Percentiles rank a stretch among this genome's conserved stretches.
Evolutionary conservation across 2,329 filamentous ascomycete genomes (phyloP).

Genomic region (Rhinocladiella mackenziei): DNA sequence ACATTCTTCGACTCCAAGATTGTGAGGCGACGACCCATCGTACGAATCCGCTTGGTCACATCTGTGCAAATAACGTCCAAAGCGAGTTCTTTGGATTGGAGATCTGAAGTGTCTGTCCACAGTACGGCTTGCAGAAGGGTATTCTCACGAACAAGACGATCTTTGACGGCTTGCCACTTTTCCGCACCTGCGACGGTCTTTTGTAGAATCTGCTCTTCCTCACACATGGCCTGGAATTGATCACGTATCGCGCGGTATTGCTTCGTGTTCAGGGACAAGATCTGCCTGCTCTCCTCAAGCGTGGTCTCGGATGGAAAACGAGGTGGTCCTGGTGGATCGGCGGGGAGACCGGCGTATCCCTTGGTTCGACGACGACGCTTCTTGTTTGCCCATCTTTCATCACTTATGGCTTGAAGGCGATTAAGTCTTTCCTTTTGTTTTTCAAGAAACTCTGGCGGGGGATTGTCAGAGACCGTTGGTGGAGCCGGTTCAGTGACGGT

Average conservation of each 20-base stretch:
- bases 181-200: slow-evolving; percentile 72
- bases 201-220: slow-evolving; percentile 63
- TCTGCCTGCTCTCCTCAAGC: slow-evolving; percentile 70
- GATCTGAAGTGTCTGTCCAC: slow-evolving; percentile 54
- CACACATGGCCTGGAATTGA: slow-evolving; percentile 67
- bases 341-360: slow-evolving; percentile 63
- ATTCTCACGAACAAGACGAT: slow-evolving; percentile 61
- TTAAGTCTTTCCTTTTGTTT: slow-evolving; percentile 54
- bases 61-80: slow-evolving; percentile 77
- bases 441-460: slow-evolving; percentile 47
- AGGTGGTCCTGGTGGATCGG: slow-evolving; percentile 64
- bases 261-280: slow-evolving; percentile 59
- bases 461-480: slow-evolving; percentile 11
- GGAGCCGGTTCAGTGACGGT: slow-evolving; percentile 3
- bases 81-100: slow-evolving; percentile 62
- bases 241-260: slow-evolving; percentile 63
- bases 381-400: slow-evolving; percentile 58
- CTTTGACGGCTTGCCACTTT: slow-evolving; percentile 68
- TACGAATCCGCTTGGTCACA: slow-evolving; percentile 74
- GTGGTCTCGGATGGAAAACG: slow-evolving; percentile 80
- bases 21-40: slow-evolving; percentile 61
- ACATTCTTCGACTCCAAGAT: slow-evolving; percentile 70
- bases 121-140: slow-evolving; percentile 61
- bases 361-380: slow-evolving; percentile 66
- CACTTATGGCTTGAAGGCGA: slow-evolving; percentile 56